Percentiles rank a stretch among this genome's conserved stretches.
Evolutionary conservation across 768 basidiomycete species (phyloP).

Genomic region (Kwoniella bestiolae): DNA sequence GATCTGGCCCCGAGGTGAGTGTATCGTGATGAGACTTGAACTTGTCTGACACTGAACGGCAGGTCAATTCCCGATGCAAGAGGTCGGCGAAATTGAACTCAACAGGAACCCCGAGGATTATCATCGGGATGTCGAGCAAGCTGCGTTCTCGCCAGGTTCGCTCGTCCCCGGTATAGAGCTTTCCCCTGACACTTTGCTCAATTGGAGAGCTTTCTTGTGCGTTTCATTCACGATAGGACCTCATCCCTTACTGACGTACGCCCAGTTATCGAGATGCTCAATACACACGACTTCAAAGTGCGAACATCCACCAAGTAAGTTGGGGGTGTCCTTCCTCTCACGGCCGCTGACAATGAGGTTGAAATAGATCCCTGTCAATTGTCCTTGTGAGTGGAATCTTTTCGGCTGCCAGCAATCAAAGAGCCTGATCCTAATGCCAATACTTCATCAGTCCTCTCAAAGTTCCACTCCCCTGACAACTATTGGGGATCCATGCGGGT

Average conservation of each 20-base stretch:
- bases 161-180: conserved; percentile 55
- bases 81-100: conserved; percentile 45
- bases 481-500: conserved; percentile 52
- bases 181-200: conserved; percentile 51
- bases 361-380: conserved; percentile 37
- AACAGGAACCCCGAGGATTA: conserved; percentile 55
- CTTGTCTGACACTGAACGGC: too few relatives aligned
- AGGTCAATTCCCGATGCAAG: conserved; percentile 47
- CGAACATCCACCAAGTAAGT: conserved; percentile 52
- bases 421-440: conserved; percentile 10
- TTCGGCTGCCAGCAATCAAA: background rate
- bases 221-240: conserved; percentile 11
- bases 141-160: conserved; percentile 50
- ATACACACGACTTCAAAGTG: conserved; percentile 43
- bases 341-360: background rate
- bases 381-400: conserved; percentile 21
- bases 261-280: conserved; percentile 52
- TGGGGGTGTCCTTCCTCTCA: background rate
- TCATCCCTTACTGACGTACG: too few relatives aligned
- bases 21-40: background rate
- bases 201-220: conserved; percentile 53
- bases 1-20: conserved; percentile 33
- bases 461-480: conserved; percentile 54
- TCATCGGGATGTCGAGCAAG: conserved; percentile 56
- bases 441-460: conserved; percentile 33